phyloP scores from a whole-genome alignment of 2,329 filamentous ascomycete genomes.

The Fusarium algeriense region DNA sequence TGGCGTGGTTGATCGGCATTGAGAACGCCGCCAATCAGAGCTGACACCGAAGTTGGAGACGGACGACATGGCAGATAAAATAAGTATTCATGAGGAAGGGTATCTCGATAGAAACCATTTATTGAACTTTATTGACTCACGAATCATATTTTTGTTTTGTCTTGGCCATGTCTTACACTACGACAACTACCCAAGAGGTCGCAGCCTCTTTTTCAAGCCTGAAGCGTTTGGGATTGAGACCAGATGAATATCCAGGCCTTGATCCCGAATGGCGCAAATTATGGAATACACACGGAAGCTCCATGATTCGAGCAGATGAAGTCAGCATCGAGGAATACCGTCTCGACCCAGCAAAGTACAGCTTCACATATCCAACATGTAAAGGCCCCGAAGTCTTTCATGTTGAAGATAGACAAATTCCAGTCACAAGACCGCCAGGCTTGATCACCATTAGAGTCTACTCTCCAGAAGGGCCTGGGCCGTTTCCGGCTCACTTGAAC shows the following conservation, averaged over 20 bases:
- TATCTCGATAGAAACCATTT: background rate
- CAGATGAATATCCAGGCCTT: background rate
- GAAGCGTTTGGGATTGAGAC: background rate
- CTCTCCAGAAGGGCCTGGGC: background rate
- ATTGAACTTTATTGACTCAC: background rate
- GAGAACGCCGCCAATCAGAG: constrained; percentile 6
- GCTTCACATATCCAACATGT: constrained; percentile 2
- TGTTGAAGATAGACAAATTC: background rate
- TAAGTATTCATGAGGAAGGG: background rate
- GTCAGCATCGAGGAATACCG: background rate
- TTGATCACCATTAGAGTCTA: background rate
- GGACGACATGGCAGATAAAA: background rate
- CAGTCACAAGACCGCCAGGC: background rate
- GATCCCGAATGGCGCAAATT: background rate
- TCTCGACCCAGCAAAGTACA: background rate
- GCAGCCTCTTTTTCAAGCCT: background rate
- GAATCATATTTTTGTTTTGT: background rate
- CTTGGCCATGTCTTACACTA: background rate
- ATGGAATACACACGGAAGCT: background rate
- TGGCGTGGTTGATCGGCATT: constrained; percentile 9
- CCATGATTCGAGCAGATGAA: constrained; percentile 6
- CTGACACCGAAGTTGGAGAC: background rate
- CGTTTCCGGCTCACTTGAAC: constrained; percentile 1
- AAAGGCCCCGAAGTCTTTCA: constrained; percentile 3
- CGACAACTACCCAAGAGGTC: background rate